Evolutionary conservation across 345 rosid species (phyloP).

Genomic region (Mallotus nudiflorus): DNA sequence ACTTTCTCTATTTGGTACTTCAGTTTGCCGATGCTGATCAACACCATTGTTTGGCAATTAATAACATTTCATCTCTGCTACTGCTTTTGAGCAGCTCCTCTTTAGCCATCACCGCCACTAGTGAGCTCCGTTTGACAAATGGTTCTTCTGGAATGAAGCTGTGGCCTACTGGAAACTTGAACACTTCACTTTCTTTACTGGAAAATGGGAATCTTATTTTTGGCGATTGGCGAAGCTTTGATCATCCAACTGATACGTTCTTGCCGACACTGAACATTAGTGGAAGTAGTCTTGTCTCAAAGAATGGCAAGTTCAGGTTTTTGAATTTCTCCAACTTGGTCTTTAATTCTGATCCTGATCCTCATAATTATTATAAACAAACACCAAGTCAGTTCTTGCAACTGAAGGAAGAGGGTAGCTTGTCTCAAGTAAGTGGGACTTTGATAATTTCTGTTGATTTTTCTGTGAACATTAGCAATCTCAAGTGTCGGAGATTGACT

Average conservation of each 20-base stretch:
- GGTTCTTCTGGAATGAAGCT: constrained; percentile 28
- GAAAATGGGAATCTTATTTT: constrained; percentile 47
- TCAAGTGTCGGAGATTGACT: constrained; percentile 35
- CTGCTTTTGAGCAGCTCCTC: constrained; percentile 14
- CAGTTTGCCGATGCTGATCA: constrained; percentile 26
- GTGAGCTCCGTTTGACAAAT: constrained; percentile 34
- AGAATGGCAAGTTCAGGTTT: constrained; percentile 45
- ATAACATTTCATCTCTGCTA: not conserved
- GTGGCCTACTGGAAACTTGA: constrained; percentile 31
- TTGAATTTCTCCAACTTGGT: constrained; percentile 13
- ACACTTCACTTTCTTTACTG: constrained; percentile 28
- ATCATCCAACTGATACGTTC: constrained; percentile 43
- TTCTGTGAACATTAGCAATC: not conserved
- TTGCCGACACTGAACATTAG: constrained; percentile 44
- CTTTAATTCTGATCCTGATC: constrained; percentile 22
- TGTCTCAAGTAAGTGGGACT: constrained; percentile 10
- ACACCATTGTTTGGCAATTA: constrained; percentile 47
- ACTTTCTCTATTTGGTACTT: constrained; percentile 55
- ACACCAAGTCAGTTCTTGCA: not conserved
- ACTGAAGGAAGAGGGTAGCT: constrained; percentile 27
- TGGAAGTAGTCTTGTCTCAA: constrained; percentile 27
- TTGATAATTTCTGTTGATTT: constrained; percentile 40
- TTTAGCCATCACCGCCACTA: constrained; percentile 25
- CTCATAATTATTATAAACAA: constrained; percentile 37
- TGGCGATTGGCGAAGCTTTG: constrained; percentile 46